Percentiles rank a stretch among this genome's conserved stretches.
phyloP scores from a whole-genome alignment of 164 flowering plant genomes.

The Berberis thunbergii region DNA sequence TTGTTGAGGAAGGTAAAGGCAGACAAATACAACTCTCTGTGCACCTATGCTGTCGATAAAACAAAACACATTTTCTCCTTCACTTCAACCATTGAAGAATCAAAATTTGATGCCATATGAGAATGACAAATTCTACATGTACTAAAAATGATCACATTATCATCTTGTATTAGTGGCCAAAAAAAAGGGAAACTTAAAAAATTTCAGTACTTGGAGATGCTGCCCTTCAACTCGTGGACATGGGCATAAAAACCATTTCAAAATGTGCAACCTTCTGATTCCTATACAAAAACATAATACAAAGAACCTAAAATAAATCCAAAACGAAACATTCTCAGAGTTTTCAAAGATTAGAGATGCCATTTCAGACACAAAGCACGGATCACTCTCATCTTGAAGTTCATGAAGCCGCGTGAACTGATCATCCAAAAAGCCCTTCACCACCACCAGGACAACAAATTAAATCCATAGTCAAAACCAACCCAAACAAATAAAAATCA shows the following conservation, averaged over 20 bases:
- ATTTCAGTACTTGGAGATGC: conserved; percentile 52
- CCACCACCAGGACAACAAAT: conserved; percentile 8
- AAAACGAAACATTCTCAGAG: conserved; percentile 37
- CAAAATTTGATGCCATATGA: too few relatives aligned
- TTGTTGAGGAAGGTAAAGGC: conserved; percentile 33
- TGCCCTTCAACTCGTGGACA: conserved; percentile 69
- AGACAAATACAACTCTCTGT: conserved; percentile 36
- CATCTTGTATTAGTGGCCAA: too few relatives aligned
- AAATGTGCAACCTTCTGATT: conserved; percentile 39
- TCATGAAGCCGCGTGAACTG: conserved; percentile 62
- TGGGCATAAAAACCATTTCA: conserved; percentile 41
- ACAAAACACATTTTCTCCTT: background rate
- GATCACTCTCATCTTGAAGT: conserved; percentile 73
- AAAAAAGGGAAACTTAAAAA: too few relatives aligned
- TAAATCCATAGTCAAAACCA: conserved; percentile 12
- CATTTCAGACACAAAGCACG: conserved; percentile 65
- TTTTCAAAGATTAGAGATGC: conserved; percentile 70
- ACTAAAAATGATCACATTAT: too few relatives aligned
- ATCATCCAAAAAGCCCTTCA: conserved; percentile 55
- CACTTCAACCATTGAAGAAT: too few relatives aligned
- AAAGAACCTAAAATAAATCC: background rate
- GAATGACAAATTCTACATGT: too few relatives aligned
- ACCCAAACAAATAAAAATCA: conserved; percentile 1
- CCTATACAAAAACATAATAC: conserved; percentile 17
- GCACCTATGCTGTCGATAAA: conserved; percentile 43